Evolutionary conservation across 2,329 filamentous ascomycete species (phyloP).

Genomic region (Alternaria arbusti): DNA sequence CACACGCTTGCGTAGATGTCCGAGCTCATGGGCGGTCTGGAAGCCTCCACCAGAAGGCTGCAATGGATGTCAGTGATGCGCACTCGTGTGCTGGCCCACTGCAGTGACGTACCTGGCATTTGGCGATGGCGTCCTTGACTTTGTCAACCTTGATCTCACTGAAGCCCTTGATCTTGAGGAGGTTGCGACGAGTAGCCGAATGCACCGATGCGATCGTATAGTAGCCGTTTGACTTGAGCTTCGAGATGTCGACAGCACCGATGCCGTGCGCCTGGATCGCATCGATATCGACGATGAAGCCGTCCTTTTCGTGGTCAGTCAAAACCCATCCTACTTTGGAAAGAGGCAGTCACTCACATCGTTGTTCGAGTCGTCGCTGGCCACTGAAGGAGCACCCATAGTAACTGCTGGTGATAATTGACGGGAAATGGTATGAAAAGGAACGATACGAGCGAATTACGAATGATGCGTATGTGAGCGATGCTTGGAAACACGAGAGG

Average conservation of each 20-base stretch:
- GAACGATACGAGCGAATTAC: constrained; percentile 9
- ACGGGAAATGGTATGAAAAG: constrained; percentile 3
- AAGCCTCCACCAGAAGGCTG: constrained; percentile 67
- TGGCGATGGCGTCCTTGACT: constrained; percentile 70
- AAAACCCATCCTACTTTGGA: background rate
- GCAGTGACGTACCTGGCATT: constrained; percentile 58
- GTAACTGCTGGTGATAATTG: constrained; percentile 3
- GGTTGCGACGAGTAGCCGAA: constrained; percentile 63
- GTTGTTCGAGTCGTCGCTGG: constrained; percentile 58
- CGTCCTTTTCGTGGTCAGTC: constrained; percentile 45
- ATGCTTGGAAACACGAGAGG: too few species aligned
- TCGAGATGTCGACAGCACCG: constrained; percentile 68
- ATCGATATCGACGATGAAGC: constrained; percentile 70
- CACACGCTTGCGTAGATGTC: constrained; percentile 67
- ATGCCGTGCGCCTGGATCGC: constrained; percentile 71
- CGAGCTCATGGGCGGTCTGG: constrained; percentile 70
- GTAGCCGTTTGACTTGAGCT: constrained; percentile 68
- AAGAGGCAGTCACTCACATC: constrained; percentile 49
- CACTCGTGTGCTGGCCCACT: background rate
- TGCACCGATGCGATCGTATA: constrained; percentile 69
- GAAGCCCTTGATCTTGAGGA: constrained; percentile 73
- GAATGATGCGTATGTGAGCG: too few species aligned
- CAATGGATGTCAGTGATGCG: constrained; percentile 10
- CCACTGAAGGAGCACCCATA: constrained; percentile 57
- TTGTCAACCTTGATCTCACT: constrained; percentile 75